A percentile compares a stretch with the other conserved stretches of the same genome.
Conservation (phyloP, 2,329 filamentous ascomycete genomes). For the Claviceps citrina region DNA sequence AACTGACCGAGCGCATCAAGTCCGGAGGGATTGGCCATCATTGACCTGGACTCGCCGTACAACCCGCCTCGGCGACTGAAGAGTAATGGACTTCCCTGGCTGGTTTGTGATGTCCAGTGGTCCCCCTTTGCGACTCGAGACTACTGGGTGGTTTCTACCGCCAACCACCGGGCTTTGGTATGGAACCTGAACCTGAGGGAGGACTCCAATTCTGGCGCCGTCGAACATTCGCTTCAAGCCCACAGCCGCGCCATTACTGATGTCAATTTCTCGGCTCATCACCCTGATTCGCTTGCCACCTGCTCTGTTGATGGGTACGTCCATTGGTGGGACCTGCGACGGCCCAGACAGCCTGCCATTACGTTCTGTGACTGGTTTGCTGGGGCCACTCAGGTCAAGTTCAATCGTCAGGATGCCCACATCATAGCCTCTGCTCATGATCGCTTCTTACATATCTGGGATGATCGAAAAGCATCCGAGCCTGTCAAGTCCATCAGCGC, state of each 20-base stretch:
- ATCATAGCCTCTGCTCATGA: conserved; percentile 86
- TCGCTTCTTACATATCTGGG: conserved; percentile 77
- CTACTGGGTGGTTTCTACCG: conserved; percentile 88
- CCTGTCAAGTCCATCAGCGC: conserved; percentile 75
- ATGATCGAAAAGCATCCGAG: conserved; percentile 61
- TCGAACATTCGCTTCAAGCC: conserved; percentile 76
- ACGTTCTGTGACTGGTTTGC: conserved; percentile 89
- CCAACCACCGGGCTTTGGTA: conserved; percentile 84
- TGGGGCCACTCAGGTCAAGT: conserved; percentile 89
- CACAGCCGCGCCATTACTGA: conserved; percentile 81
- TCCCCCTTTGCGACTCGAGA: conserved; percentile 80
- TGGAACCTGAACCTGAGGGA: conserved; percentile 78
- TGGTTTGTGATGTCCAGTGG: conserved; percentile 93
- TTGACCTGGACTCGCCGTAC: conserved; percentile 81
- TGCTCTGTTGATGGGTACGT: conserved; percentile 89
- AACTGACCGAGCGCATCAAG: conserved; percentile 21
- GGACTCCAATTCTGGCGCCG: conserved; percentile 52
- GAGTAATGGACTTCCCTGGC: conserved; percentile 78
- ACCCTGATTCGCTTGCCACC: conserved; percentile 76
- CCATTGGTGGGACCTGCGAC: conserved; percentile 78
- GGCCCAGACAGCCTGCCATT: conserved; percentile 55
- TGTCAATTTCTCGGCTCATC: conserved; percentile 88
- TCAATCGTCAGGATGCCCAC: conserved; percentile 74
- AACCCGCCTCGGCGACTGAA: conserved; percentile 69
- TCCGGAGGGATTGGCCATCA: conserved; percentile 75